Evolutionary conservation across 1,139 yeast species (phyloP), one percentile per base, ranked within the genome.

Genomic region (Arxiozyma bovina): DNA sequence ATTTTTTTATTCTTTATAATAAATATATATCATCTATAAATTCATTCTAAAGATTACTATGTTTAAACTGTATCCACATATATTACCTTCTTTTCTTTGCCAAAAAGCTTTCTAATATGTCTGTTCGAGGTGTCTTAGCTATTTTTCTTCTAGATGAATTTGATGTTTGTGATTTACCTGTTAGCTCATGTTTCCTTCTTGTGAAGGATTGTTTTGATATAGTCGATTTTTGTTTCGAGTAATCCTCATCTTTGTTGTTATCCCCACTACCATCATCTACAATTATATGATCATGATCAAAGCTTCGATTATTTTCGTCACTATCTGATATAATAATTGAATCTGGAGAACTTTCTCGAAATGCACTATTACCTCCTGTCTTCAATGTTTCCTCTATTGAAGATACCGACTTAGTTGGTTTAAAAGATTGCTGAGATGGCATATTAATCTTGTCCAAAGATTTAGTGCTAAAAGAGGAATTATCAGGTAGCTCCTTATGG

Each of bases 101-200:
- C 23, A 60, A 42, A 40, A 60, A 50, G 40, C 55, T 51, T 23
- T 54, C 45, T 12, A 60, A 46, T n/a, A 58, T 50, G 41, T 60
- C 58, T 1, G 61, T 58, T 40, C 59, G 59, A 4, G 62, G 62
- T 15, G 61, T 59, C n/a, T 50, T 50, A 1, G 55, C 44, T 0
- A 50, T 43, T 3, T 40, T 23, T 12, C 25, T 27, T 30, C 18
- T 43, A 12, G 51, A 21, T 8, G 51, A n/a, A 1, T 44, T 6
- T 9, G 45, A 30, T 9, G 53, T 47, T 40, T 15, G 17, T 50
- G 17, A 34, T 34, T 44, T 44, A 18, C 44, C 27, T 21, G 44
- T 23, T 20, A 27, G n/a, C 9, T 20, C 23, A 15, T 23, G 34
- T 6, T 50, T 51, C 12, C 34, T 45, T 23, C 45, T 21, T n/a